Percentiles rank a stretch among this genome's conserved stretches.
These are phyloP conservation scores for Penicillium sclerotiorum DNA, from an alignment of 2,329 filamentous ascomycete genomes.

Conservation along the genomic window DNA sequence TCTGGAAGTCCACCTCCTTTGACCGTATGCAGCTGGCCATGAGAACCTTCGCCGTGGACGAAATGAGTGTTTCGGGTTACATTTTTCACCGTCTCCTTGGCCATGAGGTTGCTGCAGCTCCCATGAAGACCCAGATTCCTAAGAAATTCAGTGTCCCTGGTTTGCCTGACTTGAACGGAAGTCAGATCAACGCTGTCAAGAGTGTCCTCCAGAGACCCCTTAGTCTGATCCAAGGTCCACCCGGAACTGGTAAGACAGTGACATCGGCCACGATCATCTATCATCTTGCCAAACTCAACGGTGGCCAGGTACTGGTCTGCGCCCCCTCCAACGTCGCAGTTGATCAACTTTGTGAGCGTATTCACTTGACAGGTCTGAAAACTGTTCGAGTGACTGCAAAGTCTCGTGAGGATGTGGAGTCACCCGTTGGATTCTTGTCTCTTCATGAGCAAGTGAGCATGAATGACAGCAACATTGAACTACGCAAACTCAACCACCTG, in stretches of 20 bases:
- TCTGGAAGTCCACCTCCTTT: constrained; percentile 99
- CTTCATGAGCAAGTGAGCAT: constrained; percentile 96
- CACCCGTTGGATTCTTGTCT: constrained; percentile 93
- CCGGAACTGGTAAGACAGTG: constrained; percentile 96
- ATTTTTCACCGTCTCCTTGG: constrained; percentile 97
- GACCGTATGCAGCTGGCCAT: constrained; percentile 99
- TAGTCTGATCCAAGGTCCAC: constrained; percentile 94
- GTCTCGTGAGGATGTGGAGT: constrained; percentile 97
- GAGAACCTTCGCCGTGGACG: constrained; percentile 98
- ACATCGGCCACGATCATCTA: constrained; percentile 99
- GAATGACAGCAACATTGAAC: constrained; percentile 93
- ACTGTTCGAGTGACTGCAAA: constrained; percentile 98
- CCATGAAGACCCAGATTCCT: constrained; percentile 93
- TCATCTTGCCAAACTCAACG: constrained; percentile 92
- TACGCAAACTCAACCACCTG: constrained; percentile 88
- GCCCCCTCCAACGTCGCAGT: constrained; percentile 98
- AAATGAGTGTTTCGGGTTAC: constrained; percentile 97
- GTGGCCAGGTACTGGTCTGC: constrained; percentile 91
- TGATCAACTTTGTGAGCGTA: constrained; percentile 95
- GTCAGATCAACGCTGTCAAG: constrained; percentile 95
- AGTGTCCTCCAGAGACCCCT: constrained; percentile 90
- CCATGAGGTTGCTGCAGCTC: constrained; percentile 89
- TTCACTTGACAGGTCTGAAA: constrained; percentile 92
- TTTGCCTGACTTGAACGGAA: constrained; percentile 90
- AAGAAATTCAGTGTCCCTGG: constrained; percentile 97